phyloP scores from a whole-genome alignment of 2,329 filamentous ascomycete genomes.

The Fusarium redolens region DNA sequence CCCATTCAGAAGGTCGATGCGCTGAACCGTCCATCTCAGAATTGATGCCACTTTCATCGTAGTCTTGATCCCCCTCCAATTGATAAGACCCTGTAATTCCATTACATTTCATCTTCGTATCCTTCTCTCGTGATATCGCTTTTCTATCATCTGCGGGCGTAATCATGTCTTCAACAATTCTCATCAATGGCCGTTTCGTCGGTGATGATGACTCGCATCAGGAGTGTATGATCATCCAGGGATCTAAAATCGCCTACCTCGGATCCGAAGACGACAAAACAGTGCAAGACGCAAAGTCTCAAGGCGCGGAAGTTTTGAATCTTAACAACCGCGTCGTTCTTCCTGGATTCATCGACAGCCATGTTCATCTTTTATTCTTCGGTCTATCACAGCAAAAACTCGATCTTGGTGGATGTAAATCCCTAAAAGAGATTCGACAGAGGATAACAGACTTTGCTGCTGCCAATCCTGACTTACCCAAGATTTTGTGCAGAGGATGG shows the following conservation, averaged over 20 bases:
- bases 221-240: slow-evolving; percentile 11
- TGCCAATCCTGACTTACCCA: slow-evolving; percentile 54
- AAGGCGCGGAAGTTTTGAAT: slow-evolving; percentile 42
- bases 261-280: background rate
- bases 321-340: slow-evolving; percentile 51
- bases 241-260: slow-evolving; percentile 17
- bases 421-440: slow-evolving; percentile 56
- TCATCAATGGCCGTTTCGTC: slow-evolving; percentile 1
- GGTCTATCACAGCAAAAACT: slow-evolving; percentile 61
- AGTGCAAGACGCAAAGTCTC: slow-evolving; percentile 2
- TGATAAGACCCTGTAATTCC: background rate
- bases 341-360: slow-evolving; percentile 64
- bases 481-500: slow-evolving; percentile 62
- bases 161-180: background rate
- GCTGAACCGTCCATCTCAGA: background rate
- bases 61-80: background rate
- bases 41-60: background rate
- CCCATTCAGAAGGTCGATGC: background rate
- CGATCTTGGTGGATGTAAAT: slow-evolving; percentile 55
- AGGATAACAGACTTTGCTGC: slow-evolving; percentile 55
- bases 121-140: fast-evolving
- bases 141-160: background rate
- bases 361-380: slow-evolving; percentile 62
- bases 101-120: background rate
- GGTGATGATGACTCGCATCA: background rate